A percentile compares a stretch with the other conserved stretches of the same genome.
phyloP scores from a whole-genome alignment of 73 alveolate species.

The Paramecium sonneborni region DNA sequence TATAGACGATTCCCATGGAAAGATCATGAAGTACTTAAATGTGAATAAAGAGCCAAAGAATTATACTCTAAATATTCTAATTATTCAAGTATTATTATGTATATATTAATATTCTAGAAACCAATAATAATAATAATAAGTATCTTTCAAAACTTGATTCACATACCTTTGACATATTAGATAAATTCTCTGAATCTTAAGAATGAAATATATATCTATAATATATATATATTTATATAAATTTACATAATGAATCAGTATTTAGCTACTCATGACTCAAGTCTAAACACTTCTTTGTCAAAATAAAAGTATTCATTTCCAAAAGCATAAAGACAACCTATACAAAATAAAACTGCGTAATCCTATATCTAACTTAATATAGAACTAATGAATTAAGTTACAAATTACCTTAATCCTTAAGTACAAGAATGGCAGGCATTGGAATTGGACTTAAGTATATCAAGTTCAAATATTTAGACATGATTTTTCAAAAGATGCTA shows the following conservation, averaged over 20 bases:
- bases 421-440: not conserved
- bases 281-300: slow-evolving; percentile 11
- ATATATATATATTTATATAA: not conserved
- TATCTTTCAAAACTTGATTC: not conserved
- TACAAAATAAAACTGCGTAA: slow-evolving; percentile 3
- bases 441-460: slow-evolving; percentile 27
- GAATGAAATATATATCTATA: not conserved
- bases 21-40: not conserved
- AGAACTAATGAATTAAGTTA: not conserved
- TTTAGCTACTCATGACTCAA: not conserved
- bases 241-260: not conserved
- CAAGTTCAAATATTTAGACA: not conserved
- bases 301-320: slow-evolving; percentile 28
- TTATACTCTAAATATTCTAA: not conserved
- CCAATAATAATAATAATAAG: not conserved
- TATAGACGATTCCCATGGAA: slow-evolving; percentile 44
- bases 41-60: slow-evolving; percentile 37
- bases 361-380: not conserved
- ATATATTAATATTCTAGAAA: not conserved
- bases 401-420: not conserved
- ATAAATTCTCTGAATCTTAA: slow-evolving; percentile 8
- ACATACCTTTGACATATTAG: not conserved
- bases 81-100: not conserved
- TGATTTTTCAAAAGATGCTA: slow-evolving; percentile 19
- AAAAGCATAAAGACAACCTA: not conserved